Percentiles rank a stretch among this genome's conserved stretches.
Conservation (phyloP, 2,329 filamentous ascomycete genomes). For the Talaromyces sp. region DNA sequence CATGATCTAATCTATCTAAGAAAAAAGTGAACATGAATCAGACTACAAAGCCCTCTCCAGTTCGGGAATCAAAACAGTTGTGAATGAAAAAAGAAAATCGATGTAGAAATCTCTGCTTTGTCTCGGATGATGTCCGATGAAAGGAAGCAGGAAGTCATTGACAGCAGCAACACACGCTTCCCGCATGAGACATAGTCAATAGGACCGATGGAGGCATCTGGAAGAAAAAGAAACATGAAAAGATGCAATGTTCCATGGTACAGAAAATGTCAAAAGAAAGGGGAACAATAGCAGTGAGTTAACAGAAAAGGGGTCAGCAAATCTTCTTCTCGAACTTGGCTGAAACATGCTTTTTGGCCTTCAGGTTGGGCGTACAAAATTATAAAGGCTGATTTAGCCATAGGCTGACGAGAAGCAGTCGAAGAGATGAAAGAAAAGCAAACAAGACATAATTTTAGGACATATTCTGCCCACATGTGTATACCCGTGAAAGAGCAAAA, state of each 20-base stretch:
- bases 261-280: conserved; percentile 14
- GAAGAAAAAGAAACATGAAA: not conserved
- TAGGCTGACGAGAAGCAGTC: not conserved
- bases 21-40: conserved; percentile 3
- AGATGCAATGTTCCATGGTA: conserved; percentile 12
- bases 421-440: not conserved
- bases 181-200: not conserved
- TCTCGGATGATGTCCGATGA: not conserved
- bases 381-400: not conserved
- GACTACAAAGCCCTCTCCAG: not conserved
- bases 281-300: not conserved
- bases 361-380: not conserved
- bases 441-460: not conserved
- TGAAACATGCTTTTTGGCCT: not conserved
- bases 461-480: conserved; percentile 1
- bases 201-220: not conserved
- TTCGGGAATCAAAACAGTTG: conserved; percentile 8
- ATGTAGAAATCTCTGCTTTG: not conserved
- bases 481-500: not conserved
- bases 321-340: not conserved
- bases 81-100: not conserved
- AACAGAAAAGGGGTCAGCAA: not conserved
- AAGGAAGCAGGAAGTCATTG: not conserved
- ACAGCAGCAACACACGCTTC: not conserved
- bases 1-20: conserved; percentile 14